Percentiles rank a stretch among this genome's conserved stretches.
These are phyloP conservation scores for Hymenoscyphus albidus DNA, from an alignment of 2,329 filamentous ascomycete genomes.

Conservation along the genomic window DNA sequence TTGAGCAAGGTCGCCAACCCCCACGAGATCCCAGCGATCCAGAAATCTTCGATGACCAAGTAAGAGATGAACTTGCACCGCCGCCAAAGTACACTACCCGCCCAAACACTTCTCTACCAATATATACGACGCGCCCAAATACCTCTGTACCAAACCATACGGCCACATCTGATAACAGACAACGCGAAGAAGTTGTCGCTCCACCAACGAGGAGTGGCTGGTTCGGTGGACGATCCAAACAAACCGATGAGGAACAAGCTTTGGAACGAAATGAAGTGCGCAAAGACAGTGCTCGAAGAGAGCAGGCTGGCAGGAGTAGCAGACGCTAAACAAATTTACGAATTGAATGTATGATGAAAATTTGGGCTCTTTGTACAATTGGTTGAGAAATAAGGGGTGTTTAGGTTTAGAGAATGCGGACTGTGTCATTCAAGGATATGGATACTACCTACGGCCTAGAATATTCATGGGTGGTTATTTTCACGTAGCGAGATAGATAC, in stretches of 20 bases:
- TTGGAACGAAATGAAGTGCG: constrained; percentile 10
- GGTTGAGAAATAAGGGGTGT: not conserved
- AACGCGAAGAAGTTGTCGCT: constrained; percentile 9
- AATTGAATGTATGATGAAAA: not conserved
- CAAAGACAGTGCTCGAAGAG: not conserved
- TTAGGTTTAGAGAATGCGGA: not conserved
- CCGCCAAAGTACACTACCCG: constrained; percentile 29
- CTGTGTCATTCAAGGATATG: not conserved
- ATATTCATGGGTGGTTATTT: not conserved
- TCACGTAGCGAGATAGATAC: not conserved
- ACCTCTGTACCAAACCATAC: constrained; percentile 17
- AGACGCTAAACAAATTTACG: not conserved
- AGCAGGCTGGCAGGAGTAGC: not conserved
- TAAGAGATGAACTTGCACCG: constrained; percentile 25
- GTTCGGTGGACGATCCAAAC: constrained; percentile 35
- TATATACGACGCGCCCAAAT: not conserved
- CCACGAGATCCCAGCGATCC: constrained; percentile 50
- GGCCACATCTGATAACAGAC: constrained; percentile 12
- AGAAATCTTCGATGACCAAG: constrained; percentile 45
- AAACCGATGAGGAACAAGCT: constrained; percentile 30
- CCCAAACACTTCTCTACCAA: not conserved
- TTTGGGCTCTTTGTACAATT: not conserved
- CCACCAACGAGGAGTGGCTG: constrained; percentile 23
- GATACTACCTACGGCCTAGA: constrained; percentile 1
- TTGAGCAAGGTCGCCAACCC: constrained; percentile 45